Evolutionary conservation across 768 basidiomycete genomes (phyloP), one percentile per base, ranked within the genome.

Genomic region (Hericium rajendrae): DNA sequence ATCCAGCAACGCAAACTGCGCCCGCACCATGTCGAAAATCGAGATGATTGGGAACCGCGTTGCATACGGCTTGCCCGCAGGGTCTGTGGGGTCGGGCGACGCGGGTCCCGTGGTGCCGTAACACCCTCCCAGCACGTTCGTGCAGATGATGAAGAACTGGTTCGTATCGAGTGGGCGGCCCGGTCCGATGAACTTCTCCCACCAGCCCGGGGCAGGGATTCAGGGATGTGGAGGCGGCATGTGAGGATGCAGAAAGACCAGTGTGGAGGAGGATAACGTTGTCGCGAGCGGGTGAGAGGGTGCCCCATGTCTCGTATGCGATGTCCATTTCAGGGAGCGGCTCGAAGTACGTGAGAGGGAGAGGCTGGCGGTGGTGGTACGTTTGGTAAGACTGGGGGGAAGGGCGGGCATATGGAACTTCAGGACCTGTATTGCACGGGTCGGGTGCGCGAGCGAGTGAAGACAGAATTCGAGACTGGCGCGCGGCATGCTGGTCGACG

Each of bases 261-360:
- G 97, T 99, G 66, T 97, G 94, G 11, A 99, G 80, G 12, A 99
- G 84, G 51, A 99, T 94, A 51, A 81, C 95, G 67, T 99, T 98
- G 69, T 92, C 86, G 48, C 77, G 79, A 6, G 73, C 64, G 0
- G 86, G 75, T 22, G 89, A 88, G 48, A 98, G 85, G 2, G 81
- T 82, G 2, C 97, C 97, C 97, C 97, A 99, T 0, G 97, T 91
- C 74, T 99, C 97, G 77, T 98, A 99, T 0, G 97, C 97, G 57
- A 98, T 80, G 62, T 91, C 82, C 63, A 93, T 85, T 6, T 83
- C 73, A 1, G 86, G 81, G 0, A 95, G 76, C 1, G 80, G 73
- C 2, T 69, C 63, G 1, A 74, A 59, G 61, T 84, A 85, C 5
- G 83, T 78, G 28, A 95, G 78, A 0, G 78, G 75, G n/a, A 95